phyloP scores from a whole-genome alignment of 1,284 basidiomycete genomes.

The Tilletia setariae region DNA sequence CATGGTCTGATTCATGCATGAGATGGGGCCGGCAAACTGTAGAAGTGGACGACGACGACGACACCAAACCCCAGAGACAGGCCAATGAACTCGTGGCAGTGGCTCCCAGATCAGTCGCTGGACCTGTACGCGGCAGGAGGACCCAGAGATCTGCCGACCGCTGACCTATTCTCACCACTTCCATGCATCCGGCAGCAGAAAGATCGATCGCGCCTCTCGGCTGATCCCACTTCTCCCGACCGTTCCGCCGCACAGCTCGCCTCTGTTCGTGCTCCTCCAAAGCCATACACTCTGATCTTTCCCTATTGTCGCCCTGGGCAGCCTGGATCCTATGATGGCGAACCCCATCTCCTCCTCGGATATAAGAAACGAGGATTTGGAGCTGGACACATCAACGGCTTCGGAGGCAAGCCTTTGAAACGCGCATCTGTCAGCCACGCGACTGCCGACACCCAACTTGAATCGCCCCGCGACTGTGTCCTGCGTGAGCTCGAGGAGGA shows the following conservation, averaged over 20 bases:
- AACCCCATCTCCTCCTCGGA: constrained; percentile 4
- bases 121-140: too few relatives aligned
- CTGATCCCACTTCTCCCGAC: not conserved
- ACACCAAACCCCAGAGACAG: too few relatives aligned
- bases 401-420: constrained; percentile 9
- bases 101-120: too few relatives aligned
- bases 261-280: not conserved
- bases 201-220: too few relatives aligned
- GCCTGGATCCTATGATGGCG: too few relatives aligned
- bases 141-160: too few relatives aligned
- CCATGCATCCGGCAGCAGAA: too few relatives aligned
- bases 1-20: too few relatives aligned
- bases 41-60: too few relatives aligned
- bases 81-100: too few relatives aligned
- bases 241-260: not conserved
- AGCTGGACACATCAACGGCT: not conserved
- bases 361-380: not conserved
- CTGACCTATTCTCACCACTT: too few relatives aligned
- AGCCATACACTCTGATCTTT: constrained; percentile 11
- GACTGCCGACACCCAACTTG: not conserved
- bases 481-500: not conserved
- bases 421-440: not conserved
- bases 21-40: too few relatives aligned
- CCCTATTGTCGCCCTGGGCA: not conserved
- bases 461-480: not conserved